Percentiles rank a stretch among this genome's conserved stretches.
Evolutionary conservation across 192 early-diverging fungal species (phyloP).

Genomic region (Gamsiella multidivaricata): DNA sequence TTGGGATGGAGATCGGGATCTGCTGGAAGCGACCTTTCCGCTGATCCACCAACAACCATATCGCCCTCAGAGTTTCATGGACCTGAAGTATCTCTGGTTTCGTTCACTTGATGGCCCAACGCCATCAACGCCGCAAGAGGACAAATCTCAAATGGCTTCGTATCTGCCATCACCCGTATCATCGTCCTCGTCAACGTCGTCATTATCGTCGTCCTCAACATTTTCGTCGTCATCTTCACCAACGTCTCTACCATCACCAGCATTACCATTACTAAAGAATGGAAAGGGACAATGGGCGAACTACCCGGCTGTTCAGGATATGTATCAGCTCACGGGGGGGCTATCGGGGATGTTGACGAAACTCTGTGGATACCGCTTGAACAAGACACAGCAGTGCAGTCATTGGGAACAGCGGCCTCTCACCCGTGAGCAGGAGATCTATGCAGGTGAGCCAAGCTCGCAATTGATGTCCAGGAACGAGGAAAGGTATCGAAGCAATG

Average conservation of each 20-base stretch:
- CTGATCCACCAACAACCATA: not conserved
- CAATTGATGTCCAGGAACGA: not conserved
- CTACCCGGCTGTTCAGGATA: not conserved
- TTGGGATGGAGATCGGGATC: conserved; percentile 39
- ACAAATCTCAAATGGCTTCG: not conserved
- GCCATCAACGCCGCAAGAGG: not conserved
- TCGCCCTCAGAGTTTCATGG: conserved; percentile 18
- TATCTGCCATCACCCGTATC: not conserved
- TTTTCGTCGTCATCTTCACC: not conserved
- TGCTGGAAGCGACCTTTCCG: conserved; percentile 14
- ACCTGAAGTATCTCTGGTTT: conserved; percentile 23
- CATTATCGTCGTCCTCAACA: not conserved
- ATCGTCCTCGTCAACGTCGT: not conserved
- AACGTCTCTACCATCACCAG: not conserved
- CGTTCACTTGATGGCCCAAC: not conserved
- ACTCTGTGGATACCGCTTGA: conserved; percentile 9
- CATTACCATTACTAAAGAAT: not conserved
- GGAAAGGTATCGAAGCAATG: not conserved
- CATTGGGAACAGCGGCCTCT: conserved; percentile 44
- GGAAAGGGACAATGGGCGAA: not conserved
- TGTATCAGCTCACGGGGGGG: conserved; percentile 14
- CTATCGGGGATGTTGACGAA: conserved; percentile 14
- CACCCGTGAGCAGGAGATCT: not conserved
- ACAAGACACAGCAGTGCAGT: conserved; percentile 34
- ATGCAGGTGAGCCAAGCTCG: conserved; percentile 24